Evolutionary conservation across 2,329 filamentous ascomycete species (phyloP).

Genomic region (Ustulina deusta): DNA sequence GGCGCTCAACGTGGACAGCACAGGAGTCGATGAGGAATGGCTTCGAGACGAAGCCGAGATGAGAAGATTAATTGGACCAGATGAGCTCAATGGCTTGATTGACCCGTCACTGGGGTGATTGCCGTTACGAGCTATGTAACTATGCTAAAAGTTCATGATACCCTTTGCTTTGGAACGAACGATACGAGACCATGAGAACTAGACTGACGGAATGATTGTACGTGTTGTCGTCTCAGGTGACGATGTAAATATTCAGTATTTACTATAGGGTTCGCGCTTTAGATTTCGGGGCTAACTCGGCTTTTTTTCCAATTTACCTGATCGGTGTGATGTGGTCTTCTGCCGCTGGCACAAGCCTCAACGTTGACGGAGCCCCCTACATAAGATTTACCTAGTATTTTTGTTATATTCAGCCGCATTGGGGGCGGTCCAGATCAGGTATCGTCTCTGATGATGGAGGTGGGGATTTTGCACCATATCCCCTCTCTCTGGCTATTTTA

Average conservation of each 20-base stretch:
- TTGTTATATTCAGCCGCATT: neutral
- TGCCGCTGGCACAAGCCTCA: neutral
- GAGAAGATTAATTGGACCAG: constrained; percentile 51
- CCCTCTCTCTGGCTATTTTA: neutral
- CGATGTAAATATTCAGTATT: neutral
- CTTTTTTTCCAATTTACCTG: neutral
- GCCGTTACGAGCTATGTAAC: constrained; percentile 22
- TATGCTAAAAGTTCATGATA: constrained; percentile 41
- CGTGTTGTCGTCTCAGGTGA: neutral
- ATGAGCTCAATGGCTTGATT: constrained; percentile 43
- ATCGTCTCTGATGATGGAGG: neutral
- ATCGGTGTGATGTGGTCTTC: neutral
- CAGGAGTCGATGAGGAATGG: constrained; percentile 57
- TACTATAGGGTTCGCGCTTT: neutral
- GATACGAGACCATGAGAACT: neutral
- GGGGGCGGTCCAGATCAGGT: neutral
- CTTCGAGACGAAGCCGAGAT: constrained; percentile 59
- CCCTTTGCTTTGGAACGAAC: constrained; percentile 42
- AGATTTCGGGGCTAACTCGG: neutral
- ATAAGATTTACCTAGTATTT: neutral
- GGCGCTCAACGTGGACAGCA: constrained; percentile 48
- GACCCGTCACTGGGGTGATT: constrained; percentile 42
- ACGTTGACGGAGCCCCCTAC: neutral
- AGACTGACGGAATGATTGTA: neutral
- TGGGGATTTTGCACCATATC: neutral